phyloP scores from a whole-genome alignment of 2,329 filamentous ascomycete species.

The Xylaria sp. region DNA sequence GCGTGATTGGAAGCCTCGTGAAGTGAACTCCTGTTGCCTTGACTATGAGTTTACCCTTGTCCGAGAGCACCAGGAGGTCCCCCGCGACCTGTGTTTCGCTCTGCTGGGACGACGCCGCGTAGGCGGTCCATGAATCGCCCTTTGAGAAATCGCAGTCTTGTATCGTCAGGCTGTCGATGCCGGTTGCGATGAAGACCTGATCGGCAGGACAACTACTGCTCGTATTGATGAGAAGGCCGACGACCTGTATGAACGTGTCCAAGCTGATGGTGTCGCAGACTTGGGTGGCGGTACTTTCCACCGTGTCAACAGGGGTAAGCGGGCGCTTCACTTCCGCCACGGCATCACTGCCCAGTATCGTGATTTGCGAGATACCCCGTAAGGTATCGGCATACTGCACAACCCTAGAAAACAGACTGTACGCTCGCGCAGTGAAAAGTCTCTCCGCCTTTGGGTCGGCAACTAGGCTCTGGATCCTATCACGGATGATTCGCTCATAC shows the following conservation, averaged over 20 bases:
- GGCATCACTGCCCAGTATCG: constrained; percentile 1
- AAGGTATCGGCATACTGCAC: constrained; percentile 1
- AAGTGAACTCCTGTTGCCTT: not conserved
- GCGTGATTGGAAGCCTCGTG: constrained; percentile 1
- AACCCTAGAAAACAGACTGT: constrained; percentile 2
- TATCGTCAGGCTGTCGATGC: constrained; percentile 2
- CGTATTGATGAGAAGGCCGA: constrained; percentile 4
- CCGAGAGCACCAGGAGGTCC: constrained; percentile 1
- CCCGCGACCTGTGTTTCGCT: not conserved
- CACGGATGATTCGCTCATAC: constrained; percentile 2
- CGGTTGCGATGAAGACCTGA: constrained; percentile 4
- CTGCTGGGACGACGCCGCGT: not conserved
- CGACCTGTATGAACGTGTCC: constrained; percentile 5
- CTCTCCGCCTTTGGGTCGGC: constrained; percentile 1
- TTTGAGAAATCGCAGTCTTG: constrained; percentile 1
- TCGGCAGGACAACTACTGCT: not conserved
- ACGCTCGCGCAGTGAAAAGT: not conserved
- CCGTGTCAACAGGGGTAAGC: not conserved
- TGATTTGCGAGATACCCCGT: constrained; percentile 3
- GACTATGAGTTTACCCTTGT: constrained; percentile 1
- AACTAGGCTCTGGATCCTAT: constrained; percentile 4
- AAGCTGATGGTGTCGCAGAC: constrained; percentile 5
- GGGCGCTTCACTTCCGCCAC: constrained; percentile 2
- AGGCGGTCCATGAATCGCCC: constrained; percentile 2
- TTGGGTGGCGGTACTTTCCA: not conserved